Base-by-base conservation (phyloP, 1,284 basidiomycete genomes). In the Sanghuangporus sanghuang region DNA sequence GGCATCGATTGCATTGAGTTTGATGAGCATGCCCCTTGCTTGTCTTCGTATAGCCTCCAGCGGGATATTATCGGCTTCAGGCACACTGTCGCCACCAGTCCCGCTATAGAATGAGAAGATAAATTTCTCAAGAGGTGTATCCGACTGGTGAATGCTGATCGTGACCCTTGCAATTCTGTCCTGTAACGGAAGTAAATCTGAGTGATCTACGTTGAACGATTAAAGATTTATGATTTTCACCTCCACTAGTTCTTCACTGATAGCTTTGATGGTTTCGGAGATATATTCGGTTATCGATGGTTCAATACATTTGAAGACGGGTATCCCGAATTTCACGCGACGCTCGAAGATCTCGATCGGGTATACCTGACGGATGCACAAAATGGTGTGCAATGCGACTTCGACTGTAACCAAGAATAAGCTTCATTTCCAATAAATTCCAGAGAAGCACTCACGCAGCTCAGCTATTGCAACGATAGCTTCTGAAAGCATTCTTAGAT, bases 251-350 rank as follows among this genome's bases (percentile, higher is more conserved):
- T 97, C 94, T 63, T 90, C 87, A 6, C 81, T 78, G 6, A 95
- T 74, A 14, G 91, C 87, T 65, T 86, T 86, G 59, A 94, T 80
- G 0, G 92, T 89, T 11, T 89, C 87, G 8, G 90, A 85, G 57
- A 98, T 89, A 74, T 98, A 98, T 52, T 91, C 86, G 69, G 92
- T 91, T 56, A 98, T 78, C 35, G 84, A 85, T 0, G 95, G 94
- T 71, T 96, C 93, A 5, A 94, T 89, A 3, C 92, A 94, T 75
- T 97, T 93, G 72, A 89, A 97, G 21, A 96, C 93, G 0, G 93
- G 89, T 0, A 90, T 90, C 61, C 92, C 87, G 75, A 95, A 96
- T 72, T 94, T 95, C 73, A 90, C 90, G 57, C 92, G 82, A 56
- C 93, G 84, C 27, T 90, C 81, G 73, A 98, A 98, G 12, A 96